Base-by-base conservation (phyloP, 139 green algal genomes). In the Deuterostichococcus epilithicus region DNA sequence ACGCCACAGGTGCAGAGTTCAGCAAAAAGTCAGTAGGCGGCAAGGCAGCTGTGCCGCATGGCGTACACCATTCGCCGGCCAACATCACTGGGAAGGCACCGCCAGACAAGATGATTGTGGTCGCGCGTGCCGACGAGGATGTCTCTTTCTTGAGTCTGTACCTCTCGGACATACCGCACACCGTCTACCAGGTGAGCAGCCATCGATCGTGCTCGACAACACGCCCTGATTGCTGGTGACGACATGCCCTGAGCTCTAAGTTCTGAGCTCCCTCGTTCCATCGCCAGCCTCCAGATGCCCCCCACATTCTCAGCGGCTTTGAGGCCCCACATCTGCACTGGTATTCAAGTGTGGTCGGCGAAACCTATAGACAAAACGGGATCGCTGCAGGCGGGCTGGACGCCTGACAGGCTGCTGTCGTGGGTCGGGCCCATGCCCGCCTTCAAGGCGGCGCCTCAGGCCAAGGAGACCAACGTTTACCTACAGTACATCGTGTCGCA, bases 401-500 rank as follows among this genome's bases (percentile, higher is more conserved):
- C 52, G 52, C 52, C 52, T 23, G 52, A 63, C 52, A 63, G 28
- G 52, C 52, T 63, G 52, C 18, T 63, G 13, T 30, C 52, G 52
- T 63, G 52, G 52, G 52, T 63, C 18, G 52, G 52, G 52, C 52
- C 52, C 10, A 20, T 30, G 52, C 52, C 52, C 10, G 20, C 10
- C 13, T 63, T 63, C 52, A 63, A 63, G 52, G 52, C 52, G 52
- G 52, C 52, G 13, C 52, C 52, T 13, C 52, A 63, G 52, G 52
- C 52, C 10, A 63, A 63, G n/a, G 78, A 82, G 34, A 73, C 78
- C 26, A 68, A 73, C 39, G 72, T 60, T 8, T 82, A 82, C 65
- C 44, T 82, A 44, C 65, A 75, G 63, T 82, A 78, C 65, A 82
- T 82, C 36, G 52, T 78, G 6, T 73, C 77, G 23, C 77, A 78